A percentile compares a stretch with the other conserved stretches of the same genome.
These are phyloP conservation scores for Chytridium lagenaria DNA, from an alignment of 371 early-diverging fungal species.

Conservation along the genomic window DNA sequence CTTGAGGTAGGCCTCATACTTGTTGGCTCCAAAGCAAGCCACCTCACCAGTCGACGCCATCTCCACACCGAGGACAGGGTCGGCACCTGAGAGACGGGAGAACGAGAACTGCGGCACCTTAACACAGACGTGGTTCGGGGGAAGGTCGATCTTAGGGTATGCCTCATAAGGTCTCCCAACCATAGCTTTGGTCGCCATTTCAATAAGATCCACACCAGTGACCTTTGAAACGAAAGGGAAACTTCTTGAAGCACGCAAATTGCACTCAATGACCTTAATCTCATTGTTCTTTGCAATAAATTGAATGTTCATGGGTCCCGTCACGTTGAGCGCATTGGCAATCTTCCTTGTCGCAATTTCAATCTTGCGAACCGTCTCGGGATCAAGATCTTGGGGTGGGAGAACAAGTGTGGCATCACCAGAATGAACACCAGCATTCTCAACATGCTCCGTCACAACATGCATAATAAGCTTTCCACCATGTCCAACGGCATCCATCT, in stretches of 20 bases:
- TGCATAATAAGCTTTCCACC: conserved; percentile 88
- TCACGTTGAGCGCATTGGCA: conserved; percentile 87
- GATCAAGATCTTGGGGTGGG: conserved; percentile 90
- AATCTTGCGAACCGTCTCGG: conserved; percentile 85
- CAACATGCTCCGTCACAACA: conserved; percentile 92
- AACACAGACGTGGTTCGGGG: conserved; percentile 78
- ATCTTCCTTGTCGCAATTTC: conserved; percentile 87
- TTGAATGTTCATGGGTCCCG: conserved; percentile 98
- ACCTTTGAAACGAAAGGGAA: conserved; percentile 97
- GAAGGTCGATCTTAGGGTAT: conserved; percentile 64
- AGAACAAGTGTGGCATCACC: conserved; percentile 95
- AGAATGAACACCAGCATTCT: conserved; percentile 97
- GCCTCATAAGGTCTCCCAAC: conserved; percentile 73
- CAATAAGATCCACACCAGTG: conserved; percentile 86
- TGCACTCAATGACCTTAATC: conserved; percentile 97
- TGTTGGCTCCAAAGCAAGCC: conserved; percentile 94
- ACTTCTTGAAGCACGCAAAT: conserved; percentile 92
- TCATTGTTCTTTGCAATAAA: conserved; percentile 94
- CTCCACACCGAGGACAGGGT: conserved; percentile 95
- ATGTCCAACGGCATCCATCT: conserved; percentile 93
- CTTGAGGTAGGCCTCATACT: conserved; percentile 95
- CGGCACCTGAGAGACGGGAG: conserved; percentile 92
- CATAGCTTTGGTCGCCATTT: conserved; percentile 93
- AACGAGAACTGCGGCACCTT: conserved; percentile 97
- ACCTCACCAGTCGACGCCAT: conserved; percentile 99